Percentiles rank a stretch among this genome's conserved stretches.
These are phyloP conservation scores for Apiospora malaysiana DNA, from an alignment of 2,329 filamentous ascomycete genomes.

Conservation along the genomic window DNA sequence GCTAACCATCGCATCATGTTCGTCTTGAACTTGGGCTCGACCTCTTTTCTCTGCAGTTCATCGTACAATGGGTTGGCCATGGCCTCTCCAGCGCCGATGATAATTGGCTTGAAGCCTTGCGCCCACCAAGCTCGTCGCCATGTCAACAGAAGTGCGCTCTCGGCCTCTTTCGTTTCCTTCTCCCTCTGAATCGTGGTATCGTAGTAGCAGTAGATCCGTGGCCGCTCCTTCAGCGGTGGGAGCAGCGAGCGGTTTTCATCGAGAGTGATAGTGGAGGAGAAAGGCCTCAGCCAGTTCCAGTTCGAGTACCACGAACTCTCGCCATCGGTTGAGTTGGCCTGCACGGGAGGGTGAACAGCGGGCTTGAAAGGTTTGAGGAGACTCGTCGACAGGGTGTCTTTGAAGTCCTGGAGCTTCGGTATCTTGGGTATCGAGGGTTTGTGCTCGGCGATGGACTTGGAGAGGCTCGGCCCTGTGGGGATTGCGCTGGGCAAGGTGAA, in stretches of 20 bases:
- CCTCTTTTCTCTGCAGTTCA: conserved; percentile 66
- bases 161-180: conserved; percentile 69
- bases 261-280: conserved; percentile 79
- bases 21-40: conserved; percentile 66
- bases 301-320: conserved; percentile 86
- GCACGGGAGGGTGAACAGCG: conserved; percentile 73
- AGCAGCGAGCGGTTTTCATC: conserved; percentile 86
- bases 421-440: conserved; percentile 57
- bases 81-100: conserved; percentile 80
- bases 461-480: conserved; percentile 55
- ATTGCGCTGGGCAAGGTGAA: conserved; percentile 56
- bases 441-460: conserved; percentile 53
- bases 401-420: conserved; percentile 29
- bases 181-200: conserved; percentile 70
- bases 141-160: conserved; percentile 79
- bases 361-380: conserved; percentile 71
- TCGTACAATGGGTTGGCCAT: conserved; percentile 82
- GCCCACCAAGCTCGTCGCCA: conserved; percentile 98
- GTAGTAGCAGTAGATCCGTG: conserved; percentile 90
- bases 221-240: conserved; percentile 73
- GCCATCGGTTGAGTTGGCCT: conserved; percentile 79
- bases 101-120: conserved; percentile 84
- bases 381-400: conserved; percentile 53
- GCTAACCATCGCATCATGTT: conserved; percentile 88
- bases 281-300: conserved; percentile 90